phyloP scores from a whole-genome alignment of 1,284 basidiomycete genomes.

The Trichosporon coremiiforme region DNA sequence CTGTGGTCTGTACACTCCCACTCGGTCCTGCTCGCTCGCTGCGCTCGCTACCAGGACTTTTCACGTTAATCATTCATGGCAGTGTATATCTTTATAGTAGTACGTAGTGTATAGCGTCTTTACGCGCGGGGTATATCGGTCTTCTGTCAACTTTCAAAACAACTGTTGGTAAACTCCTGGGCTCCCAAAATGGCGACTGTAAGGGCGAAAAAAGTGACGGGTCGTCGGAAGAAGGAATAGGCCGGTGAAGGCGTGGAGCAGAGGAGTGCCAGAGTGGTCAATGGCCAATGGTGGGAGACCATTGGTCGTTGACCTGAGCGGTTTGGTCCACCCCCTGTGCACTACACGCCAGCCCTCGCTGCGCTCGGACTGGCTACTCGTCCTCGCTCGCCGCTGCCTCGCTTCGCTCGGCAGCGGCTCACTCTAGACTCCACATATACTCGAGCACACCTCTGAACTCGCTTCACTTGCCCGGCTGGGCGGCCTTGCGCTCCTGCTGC shows the following conservation, averaged over 20 bases:
- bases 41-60: neutral
- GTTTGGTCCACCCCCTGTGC: neutral
- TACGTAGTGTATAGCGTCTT: neutral
- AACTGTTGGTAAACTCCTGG: too few relatives aligned
- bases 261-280: neutral
- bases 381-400: neutral
- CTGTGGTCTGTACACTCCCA: too few relatives aligned
- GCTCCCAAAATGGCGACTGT: neutral
- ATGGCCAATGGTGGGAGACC: too few relatives aligned
- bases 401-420: neutral
- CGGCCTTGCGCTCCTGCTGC: constrained; percentile 60
- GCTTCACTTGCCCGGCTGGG: constrained; percentile 15
- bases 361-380: neutral
- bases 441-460: constrained; percentile 13
- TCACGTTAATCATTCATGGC: neutral
- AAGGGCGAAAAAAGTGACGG: neutral
- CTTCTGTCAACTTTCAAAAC: too few relatives aligned
- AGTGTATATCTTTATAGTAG: constrained; percentile 1
- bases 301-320: too few relatives aligned
- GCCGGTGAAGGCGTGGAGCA: neutral
- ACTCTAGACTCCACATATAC: constrained; percentile 15
- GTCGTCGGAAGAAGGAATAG: neutral
- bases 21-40: neutral
- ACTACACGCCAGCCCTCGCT: neutral
- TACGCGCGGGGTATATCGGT: neutral